Base-by-base conservation (phyloP, 768 basidiomycete species). In the Termitomyces sp. region DNA sequence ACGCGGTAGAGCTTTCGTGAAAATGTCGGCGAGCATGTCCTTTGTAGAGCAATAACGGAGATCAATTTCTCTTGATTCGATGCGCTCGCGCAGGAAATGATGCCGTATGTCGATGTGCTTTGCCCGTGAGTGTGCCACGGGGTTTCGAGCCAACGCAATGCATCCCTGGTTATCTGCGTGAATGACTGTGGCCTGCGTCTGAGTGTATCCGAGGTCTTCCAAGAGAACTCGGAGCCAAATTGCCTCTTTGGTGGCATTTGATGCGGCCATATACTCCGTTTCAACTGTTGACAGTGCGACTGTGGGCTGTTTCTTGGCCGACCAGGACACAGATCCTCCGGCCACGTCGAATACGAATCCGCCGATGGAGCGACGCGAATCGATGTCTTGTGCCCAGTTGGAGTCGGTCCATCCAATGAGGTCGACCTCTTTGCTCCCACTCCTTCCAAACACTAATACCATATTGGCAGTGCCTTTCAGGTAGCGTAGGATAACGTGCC, bases 241-340 rank as follows among this genome's bases (percentile, higher is more conserved):
- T n/a, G 51, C 44, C 30, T 60, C 59, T 41, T 60, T 55, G 18
- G 53, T 55, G 18, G 44, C 48, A n/a, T 55, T 47, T 41, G 54
- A 60, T 14, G 59, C 33, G 4, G 53, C 51, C 51, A 52, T 52
- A 16, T 52, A 52, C 3, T 52, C 9, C 0, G 51, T 7, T 33
- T 52, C 9, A 3, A 52, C 36, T 6, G 20, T 52, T 26, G 35
- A 52, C 60, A 58, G 57, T n/a, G 36, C 38, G 13, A 57, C 48
- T 7, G 48, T 57, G 9, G 46, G 18, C 9, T 57, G 47, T 6
- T 35, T 33, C 16, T 57, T 57, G 3, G 44, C 32, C 3, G 10
- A 36, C 56, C 48, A 57, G 1, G 9, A 48, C 5, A 57, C 26
- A n/a, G 48, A 20, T 6, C 57, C 50, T 20, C 57, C 50, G 0